Evolutionary conservation across 768 basidiomycete species (phyloP), one percentile per base, ranked within the genome.

Genomic region (Botryobasidium botryosum): DNA sequence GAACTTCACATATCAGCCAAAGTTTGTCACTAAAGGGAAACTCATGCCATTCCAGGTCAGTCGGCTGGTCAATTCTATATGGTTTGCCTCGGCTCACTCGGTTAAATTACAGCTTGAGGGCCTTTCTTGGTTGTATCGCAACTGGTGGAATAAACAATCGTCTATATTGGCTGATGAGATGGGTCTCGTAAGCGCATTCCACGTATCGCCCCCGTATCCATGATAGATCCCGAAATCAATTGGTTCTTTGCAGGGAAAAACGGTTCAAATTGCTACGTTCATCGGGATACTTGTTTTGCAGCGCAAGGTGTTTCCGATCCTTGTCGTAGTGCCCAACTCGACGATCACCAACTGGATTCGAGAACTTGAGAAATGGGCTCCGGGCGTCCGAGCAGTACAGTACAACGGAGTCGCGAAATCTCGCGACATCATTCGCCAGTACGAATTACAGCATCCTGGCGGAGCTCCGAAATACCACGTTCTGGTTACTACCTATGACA

Each of bases 121-220:
- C 27, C 77, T 85, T 43, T 83, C 84, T 44, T 86, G 82, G 85
- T 65, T 87, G 37, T 77, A 72, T 51, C 73, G 78, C 51, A 86
- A 88, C 50, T 91, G 88, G 88, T 86, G 79, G 77, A 77, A 72
- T 51, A 69, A 66, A 35, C 86, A 86, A 50, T 74, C 75, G 35
- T 86, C 79, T 50, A 91, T 91, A 50, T 70, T 97, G 18, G 92
- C 94, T 2, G 94, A 99, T 57, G 94, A 97, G 60, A 97, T 99
- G 94, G 90, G 90, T 47, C 62, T 90, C 57, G 87, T 85, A 59
- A 42, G 67, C 56, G 6, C 23, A 20, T 33, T 31, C 12, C 35
- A 38, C 5, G 10, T 7, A 1, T 23, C 8, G 2, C 13, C 18
- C 17, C 17, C n/a, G 25, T 10, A 18, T 26, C 5, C 18, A 23